These are phyloP conservation scores for Solanum peruvianum DNA, from an alignment of 257 asterid genomes.

Conservation along the genomic window DNA sequence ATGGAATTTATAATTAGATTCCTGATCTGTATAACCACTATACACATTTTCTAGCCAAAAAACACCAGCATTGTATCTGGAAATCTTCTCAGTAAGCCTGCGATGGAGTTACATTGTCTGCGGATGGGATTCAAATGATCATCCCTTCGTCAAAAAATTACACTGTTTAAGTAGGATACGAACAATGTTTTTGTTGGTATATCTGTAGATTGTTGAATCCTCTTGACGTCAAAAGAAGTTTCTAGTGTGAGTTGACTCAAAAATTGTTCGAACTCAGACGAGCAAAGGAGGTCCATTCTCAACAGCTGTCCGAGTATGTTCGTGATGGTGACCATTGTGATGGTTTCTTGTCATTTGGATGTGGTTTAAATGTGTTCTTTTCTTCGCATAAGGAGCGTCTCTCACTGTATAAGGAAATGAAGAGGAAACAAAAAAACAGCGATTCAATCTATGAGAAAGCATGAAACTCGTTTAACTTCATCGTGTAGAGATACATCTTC, in stretches of 20 bases:
- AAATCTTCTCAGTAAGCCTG: background rate
- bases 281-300: conserved; percentile 68
- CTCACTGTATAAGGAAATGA: conserved; percentile 37
- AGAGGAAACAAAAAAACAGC: background rate
- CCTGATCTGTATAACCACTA: background rate
- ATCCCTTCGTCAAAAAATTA: background rate
- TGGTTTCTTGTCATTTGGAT: conserved; percentile 76
- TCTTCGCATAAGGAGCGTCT: conserved; percentile 93
- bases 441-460: background rate
- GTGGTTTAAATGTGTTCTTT: conserved; percentile 66
- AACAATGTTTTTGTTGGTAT: background rate
- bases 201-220: background rate
- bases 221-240: background rate
- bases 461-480: background rate
- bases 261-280: conserved; percentile 1
- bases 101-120: background rate
- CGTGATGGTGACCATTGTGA: conserved; percentile 4
- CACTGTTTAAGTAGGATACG: background rate
- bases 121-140: background rate
- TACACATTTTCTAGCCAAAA: background rate
- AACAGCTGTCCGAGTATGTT: conserved; percentile 63
- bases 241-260: background rate
- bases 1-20: background rate
- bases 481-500: background rate
- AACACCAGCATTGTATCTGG: background rate